Percentiles rank a stretch among this genome's conserved stretches.
Conservation (phyloP, 2,329 filamentous ascomycete species). For the Trichophyton benhamiae region DNA sequence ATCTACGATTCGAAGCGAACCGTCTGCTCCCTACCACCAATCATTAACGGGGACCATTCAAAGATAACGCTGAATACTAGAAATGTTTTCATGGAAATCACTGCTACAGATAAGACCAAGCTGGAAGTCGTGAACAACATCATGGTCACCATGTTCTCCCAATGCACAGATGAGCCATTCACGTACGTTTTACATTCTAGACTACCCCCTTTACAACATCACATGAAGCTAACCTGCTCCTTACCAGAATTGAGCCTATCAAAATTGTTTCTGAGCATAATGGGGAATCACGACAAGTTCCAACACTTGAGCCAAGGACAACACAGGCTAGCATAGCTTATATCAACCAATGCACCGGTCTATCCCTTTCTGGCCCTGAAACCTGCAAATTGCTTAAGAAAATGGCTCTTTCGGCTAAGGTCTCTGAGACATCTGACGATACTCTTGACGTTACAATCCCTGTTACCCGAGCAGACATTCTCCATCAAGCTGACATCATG, state of each 20-base stretch:
- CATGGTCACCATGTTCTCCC: conserved; percentile 92
- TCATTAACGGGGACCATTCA: conserved; percentile 94
- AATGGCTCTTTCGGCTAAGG: conserved; percentile 77
- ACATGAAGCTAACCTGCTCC: background rate
- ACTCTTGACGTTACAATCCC: conserved; percentile 73
- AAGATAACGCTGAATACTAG: conserved; percentile 87
- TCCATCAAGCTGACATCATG: conserved; percentile 97
- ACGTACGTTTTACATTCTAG: conserved; percentile 37
- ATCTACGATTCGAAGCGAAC: conserved; percentile 80
- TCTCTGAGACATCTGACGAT: conserved; percentile 56
- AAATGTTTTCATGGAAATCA: conserved; percentile 95
- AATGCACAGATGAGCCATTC: conserved; percentile 77
- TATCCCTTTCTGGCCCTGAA: conserved; percentile 58
- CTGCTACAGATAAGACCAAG: conserved; percentile 90
- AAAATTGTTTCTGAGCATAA: conserved; percentile 90
- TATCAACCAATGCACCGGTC: conserved; percentile 82
- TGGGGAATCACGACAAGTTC: conserved; percentile 64
- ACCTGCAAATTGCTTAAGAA: conserved; percentile 71
- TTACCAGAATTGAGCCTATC: conserved; percentile 62
- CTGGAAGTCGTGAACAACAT: conserved; percentile 92
- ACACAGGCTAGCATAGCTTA: conserved; percentile 81
- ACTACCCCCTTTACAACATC: background rate
- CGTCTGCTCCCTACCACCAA: conserved; percentile 88
- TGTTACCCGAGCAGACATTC: conserved; percentile 80
- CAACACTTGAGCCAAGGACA: conserved; percentile 62